phyloP scores from a whole-genome alignment of 1,139 yeast genomes.

The Hyphopichia wangnamkhiaoensis region DNA sequence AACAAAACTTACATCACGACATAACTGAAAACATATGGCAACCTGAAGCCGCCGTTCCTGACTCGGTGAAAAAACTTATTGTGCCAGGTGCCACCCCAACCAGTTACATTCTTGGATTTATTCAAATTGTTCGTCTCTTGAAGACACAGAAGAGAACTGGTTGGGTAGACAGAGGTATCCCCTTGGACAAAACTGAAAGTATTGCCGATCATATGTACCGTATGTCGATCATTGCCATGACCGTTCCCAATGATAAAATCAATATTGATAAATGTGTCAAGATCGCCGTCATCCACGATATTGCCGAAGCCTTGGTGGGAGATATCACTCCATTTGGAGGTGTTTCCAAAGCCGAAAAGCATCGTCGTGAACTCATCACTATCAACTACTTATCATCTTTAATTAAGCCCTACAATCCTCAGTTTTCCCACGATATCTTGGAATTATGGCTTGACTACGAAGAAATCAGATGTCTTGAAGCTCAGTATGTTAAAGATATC shows the following conservation, averaged over 20 bases:
- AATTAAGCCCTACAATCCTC: constrained; percentile 61
- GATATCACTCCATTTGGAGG: constrained; percentile 89
- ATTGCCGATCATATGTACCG: constrained; percentile 97
- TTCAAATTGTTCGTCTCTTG: constrained; percentile 72
- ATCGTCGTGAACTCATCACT: constrained; percentile 75
- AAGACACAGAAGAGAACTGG: constrained; percentile 90
- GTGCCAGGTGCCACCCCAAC: constrained; percentile 25
- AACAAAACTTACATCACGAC: constrained; percentile 4
- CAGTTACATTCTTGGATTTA: constrained; percentile 65
- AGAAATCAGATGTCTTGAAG: constrained; percentile 76
- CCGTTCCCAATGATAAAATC: constrained; percentile 49
- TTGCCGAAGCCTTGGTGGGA: constrained; percentile 92
- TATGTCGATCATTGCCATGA: constrained; percentile 83
- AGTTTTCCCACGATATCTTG: constrained; percentile 65
- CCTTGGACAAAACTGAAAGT: constrained; percentile 56
- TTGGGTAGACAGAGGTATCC: constrained; percentile 80
- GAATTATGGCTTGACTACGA: constrained; percentile 92
- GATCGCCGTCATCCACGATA: constrained; percentile 88
- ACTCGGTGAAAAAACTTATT: constrained; percentile 45
- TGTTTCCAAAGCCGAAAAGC: constrained; percentile 69
- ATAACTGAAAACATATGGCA: constrained; percentile 45
- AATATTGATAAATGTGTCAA: constrained; percentile 65
- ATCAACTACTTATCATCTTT: constrained; percentile 66
- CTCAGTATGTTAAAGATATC: constrained; percentile 87
- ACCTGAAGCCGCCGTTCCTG: constrained; percentile 62